phyloP scores from a whole-genome alignment of 352 stramenopile genomes.

The Blastocystis sp. region DNA sequence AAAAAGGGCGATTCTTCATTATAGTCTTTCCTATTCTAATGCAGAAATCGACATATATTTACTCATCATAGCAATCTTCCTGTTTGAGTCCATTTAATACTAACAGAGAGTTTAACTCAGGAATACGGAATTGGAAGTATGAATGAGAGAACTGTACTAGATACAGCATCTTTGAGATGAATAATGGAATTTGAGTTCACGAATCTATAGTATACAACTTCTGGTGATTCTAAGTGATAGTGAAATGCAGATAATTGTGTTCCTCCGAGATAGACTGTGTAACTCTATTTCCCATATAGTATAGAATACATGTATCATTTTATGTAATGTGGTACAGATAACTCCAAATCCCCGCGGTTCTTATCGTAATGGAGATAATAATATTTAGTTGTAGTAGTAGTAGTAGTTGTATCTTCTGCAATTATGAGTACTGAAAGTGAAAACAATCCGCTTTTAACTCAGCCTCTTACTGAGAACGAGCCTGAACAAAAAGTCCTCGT shows the following conservation, averaged over 20 bases:
- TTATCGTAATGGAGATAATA: too few relatives aligned
- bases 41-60: slow-evolving; percentile 66
- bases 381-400: too few relatives aligned
- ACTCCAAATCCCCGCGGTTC: too few relatives aligned
- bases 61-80: slow-evolving; percentile 63
- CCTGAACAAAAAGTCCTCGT: neutral
- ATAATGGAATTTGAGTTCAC: neutral
- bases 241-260: too few relatives aligned
- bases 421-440: slow-evolving; percentile 24
- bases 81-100: slow-evolving; percentile 68
- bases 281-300: too few relatives aligned
- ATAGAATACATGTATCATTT: too few relatives aligned
- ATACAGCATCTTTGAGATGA: neutral
- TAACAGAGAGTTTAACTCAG: slow-evolving; percentile 73
- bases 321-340: too few relatives aligned
- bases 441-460: neutral
- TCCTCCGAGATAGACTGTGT: too few relatives aligned
- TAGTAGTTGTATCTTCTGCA: neutral
- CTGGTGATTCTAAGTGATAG: too few relatives aligned
- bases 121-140: slow-evolving; percentile 70
- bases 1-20: slow-evolving; percentile 67
- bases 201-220: too few relatives aligned
- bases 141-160: slow-evolving; percentile 50
- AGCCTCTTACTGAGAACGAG: neutral
- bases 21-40: slow-evolving; percentile 64